A percentile compares a stretch with the other conserved stretches of the same genome.
phyloP scores from a whole-genome alignment of 176 grass and related monocot genomes.

The Oryza brachyantha region DNA sequence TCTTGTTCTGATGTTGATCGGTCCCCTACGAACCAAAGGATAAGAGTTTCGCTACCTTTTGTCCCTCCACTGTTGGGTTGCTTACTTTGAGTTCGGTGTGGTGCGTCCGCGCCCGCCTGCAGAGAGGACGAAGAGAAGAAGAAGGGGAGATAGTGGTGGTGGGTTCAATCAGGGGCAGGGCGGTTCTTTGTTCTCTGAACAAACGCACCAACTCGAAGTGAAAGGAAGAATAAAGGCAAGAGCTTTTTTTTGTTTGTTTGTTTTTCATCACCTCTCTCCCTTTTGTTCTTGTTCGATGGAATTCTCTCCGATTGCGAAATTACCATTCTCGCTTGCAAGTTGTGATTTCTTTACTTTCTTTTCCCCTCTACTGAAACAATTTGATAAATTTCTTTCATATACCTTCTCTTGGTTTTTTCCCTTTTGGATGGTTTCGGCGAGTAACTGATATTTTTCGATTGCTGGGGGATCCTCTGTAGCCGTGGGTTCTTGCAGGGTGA shows the following conservation, averaged over 20 bases:
- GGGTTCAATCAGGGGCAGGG: constrained; percentile 3
- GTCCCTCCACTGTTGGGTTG: constrained; percentile 6
- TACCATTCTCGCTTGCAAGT: constrained; percentile 20
- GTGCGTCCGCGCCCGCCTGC: constrained; percentile 14
- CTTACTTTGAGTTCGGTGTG: constrained; percentile 15
- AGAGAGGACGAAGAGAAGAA: not conserved
- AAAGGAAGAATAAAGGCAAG: constrained; percentile 43
- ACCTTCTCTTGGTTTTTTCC: not conserved
- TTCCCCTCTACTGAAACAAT: not conserved
- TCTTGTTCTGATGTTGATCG: constrained; percentile 37
- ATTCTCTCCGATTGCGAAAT: not conserved
- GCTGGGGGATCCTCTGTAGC: not conserved
- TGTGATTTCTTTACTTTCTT: not conserved
- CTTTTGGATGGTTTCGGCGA: not conserved
- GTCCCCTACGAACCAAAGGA: constrained; percentile 23
- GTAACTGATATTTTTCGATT: not conserved
- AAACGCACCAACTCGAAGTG: constrained; percentile 22
- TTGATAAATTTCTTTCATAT: not conserved
- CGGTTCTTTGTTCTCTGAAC: constrained; percentile 24
- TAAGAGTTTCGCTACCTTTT: constrained; percentile 20
- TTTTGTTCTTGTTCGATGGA: constrained; percentile 20
- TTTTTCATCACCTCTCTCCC: not conserved
- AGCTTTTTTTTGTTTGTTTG: too few species aligned
- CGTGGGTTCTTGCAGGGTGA: constrained; percentile 29
- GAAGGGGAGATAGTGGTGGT: not conserved